phyloP scores from a whole-genome alignment of 257 asterid genomes.

The Rauvolfia tetraphylla region DNA sequence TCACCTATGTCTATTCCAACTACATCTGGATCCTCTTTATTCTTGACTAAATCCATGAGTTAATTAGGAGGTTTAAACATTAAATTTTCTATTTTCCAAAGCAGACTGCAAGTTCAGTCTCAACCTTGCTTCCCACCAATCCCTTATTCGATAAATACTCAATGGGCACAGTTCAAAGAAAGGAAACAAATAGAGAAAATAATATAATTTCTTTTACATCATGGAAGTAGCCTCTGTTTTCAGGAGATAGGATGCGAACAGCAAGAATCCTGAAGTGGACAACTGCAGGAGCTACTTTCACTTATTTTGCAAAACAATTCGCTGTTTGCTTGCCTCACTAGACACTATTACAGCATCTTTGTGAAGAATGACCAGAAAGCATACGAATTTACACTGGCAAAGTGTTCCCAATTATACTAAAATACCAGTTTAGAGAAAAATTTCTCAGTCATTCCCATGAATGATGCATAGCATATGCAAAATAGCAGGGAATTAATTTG shows the following conservation, averaged over 20 bases:
- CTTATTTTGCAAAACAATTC: background rate
- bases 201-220: background rate
- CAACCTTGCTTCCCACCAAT: no score
- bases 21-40: no score
- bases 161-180: no score
- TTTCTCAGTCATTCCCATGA: background rate
- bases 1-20: no score
- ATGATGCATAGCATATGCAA: background rate
- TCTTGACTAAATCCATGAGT: no score
- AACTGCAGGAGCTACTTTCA: background rate
- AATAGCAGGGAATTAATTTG: background rate
- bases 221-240: background rate
- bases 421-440: background rate
- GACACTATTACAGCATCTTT: background rate
- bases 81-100: no score
- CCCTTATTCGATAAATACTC: no score
- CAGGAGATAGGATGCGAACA: background rate
- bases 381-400: background rate
- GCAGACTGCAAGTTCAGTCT: no score
- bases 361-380: background rate
- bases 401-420: background rate
- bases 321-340: background rate
- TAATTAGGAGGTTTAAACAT: no score
- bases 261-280: background rate
- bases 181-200: background rate